phyloP scores from a whole-genome alignment of 83 land plant species.

The Picea engelmannii region DNA sequence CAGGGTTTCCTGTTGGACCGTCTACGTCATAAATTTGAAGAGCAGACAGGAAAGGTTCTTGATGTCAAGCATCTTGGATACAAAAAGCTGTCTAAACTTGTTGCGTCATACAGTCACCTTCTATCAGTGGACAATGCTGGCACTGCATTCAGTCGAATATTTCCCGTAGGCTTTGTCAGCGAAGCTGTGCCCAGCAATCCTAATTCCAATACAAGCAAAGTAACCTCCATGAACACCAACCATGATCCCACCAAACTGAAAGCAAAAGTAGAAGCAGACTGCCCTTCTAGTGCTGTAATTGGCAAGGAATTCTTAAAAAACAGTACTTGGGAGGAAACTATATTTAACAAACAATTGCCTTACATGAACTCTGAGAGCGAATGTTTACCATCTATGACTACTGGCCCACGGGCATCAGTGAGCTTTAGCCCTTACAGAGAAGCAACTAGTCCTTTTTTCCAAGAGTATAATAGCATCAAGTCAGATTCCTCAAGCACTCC shows the following conservation, averaged over 20 bases:
- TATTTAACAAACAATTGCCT: not conserved
- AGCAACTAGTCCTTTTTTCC: too few species aligned
- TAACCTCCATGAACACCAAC: not conserved
- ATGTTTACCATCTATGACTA: not conserved
- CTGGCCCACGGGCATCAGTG: too few species aligned
- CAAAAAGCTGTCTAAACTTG: not conserved
- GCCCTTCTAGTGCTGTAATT: not conserved
- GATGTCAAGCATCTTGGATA: constrained; percentile 4
- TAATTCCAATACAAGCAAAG: not conserved
- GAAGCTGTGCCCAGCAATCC: not conserved
- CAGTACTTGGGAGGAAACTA: not conserved
- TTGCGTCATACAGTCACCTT: not conserved
- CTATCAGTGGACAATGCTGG: not conserved
- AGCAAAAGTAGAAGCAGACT: not conserved
- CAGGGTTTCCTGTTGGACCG: not conserved
- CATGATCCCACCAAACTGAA: not conserved
- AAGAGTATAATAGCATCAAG: not conserved
- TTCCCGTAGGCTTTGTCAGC: not conserved
- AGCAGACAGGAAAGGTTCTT: not conserved
- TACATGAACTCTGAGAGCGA: not conserved
- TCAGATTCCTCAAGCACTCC: not conserved
- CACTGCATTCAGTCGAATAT: not conserved
- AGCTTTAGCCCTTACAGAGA: not conserved
- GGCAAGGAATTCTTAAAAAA: not conserved
- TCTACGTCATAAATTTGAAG: not conserved